A percentile compares a stretch with the other conserved stretches of the same genome.
Evolutionary conservation across 805 yeast species (phyloP).

Genomic region (Huiozyma naganishii): DNA sequence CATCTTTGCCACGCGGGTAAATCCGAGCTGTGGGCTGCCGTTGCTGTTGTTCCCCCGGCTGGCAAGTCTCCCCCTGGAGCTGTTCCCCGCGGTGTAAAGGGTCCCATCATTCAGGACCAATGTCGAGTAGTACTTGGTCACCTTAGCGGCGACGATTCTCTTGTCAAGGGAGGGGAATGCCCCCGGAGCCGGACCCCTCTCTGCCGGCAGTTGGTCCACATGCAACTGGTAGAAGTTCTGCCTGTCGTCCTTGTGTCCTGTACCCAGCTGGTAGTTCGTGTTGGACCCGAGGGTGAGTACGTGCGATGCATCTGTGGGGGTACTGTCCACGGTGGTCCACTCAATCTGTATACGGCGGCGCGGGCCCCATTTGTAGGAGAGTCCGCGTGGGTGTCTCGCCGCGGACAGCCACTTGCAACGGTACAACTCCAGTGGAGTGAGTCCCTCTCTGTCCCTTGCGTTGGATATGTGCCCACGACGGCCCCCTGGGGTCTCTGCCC

Average conservation of each 20-base stretch:
- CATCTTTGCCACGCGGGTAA: constrained; percentile 32
- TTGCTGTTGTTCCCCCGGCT: constrained; percentile 38
- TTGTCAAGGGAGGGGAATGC: constrained; percentile 1
- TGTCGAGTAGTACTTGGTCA: constrained; percentile 60
- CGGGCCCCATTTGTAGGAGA: constrained; percentile 5
- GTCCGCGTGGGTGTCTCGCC: background rate
- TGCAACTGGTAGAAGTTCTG: constrained; percentile 32
- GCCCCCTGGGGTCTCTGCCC: constrained; percentile 12
- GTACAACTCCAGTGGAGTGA: constrained; percentile 63
- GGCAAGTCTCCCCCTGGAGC: constrained; percentile 53
- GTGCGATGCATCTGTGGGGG: constrained; percentile 27
- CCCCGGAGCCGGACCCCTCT: background rate
- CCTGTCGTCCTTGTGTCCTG: constrained; percentile 52
- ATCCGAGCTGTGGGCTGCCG: constrained; percentile 33
- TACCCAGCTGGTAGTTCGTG: constrained; percentile 50
- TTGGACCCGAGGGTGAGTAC: constrained; percentile 55
- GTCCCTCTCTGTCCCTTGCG: constrained; percentile 57
- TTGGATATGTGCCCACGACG: constrained; percentile 25
- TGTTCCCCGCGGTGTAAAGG: constrained; percentile 53
- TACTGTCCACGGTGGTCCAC: background rate
- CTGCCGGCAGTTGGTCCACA: constrained; percentile 20
- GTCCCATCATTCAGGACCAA: constrained; percentile 44
- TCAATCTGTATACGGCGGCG: background rate
- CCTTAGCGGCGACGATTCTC: constrained; percentile 35
- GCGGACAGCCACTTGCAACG: background rate